These are phyloP conservation scores for Leccinum ponderosum DNA, from an alignment of 1,284 basidiomycete genomes.

Conservation along the genomic window DNA sequence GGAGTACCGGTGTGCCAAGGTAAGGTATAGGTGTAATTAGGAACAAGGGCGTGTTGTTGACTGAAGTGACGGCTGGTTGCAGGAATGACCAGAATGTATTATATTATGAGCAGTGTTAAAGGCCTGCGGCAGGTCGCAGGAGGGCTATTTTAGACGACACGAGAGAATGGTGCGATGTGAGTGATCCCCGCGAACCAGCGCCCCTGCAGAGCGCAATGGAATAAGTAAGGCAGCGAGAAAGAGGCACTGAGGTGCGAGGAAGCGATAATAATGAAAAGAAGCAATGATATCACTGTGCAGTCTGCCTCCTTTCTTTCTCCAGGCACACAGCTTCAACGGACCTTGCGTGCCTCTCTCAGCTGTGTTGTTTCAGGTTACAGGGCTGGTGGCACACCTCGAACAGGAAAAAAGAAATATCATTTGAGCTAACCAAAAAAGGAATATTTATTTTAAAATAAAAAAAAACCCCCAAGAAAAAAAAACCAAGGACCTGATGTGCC, in stretches of 20 bases:
- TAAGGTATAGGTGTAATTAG: neutral
- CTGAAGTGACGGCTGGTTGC: neutral
- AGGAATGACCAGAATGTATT: neutral
- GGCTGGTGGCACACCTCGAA: neutral
- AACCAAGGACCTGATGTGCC: constrained; percentile 37
- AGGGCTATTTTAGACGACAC: constrained; percentile 11
- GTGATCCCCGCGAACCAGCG: constrained; percentile 19
- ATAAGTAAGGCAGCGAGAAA: neutral
- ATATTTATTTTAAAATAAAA: neutral
- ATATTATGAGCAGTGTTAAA: constrained; percentile 13
- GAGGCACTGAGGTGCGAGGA: constrained; percentile 12
- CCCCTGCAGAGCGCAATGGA: constrained; percentile 6
- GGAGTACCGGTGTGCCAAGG: neutral
- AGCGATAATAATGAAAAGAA: constrained; percentile 11
- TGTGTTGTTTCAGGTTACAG: constrained; percentile 5
- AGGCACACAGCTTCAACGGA: constrained; percentile 8
- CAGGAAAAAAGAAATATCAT: neutral
- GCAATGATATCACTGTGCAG: constrained; percentile 8
- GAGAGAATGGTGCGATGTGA: neutral
- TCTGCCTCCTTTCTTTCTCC: neutral
- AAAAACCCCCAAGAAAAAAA: constrained; percentile 2
- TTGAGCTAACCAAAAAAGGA: constrained; percentile 1
- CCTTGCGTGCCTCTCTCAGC: constrained; percentile 4
- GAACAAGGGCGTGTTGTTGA: neutral
- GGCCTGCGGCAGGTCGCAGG: neutral